Base-by-base conservation (phyloP, 345 rosid genomes). In the Citrus maxima region DNA sequence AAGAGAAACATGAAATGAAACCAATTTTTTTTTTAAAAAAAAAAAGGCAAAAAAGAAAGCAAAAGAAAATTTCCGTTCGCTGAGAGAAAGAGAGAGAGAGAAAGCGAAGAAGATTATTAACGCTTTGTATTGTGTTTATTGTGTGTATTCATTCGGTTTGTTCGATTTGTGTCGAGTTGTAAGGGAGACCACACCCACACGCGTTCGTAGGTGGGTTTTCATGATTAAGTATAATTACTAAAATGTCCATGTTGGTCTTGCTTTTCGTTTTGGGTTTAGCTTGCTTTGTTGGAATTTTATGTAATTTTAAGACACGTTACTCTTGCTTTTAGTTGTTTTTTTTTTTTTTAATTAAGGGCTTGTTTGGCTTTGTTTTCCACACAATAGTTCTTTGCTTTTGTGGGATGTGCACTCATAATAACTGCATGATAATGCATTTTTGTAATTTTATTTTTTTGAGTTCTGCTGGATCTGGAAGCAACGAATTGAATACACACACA, bases 131-230 rank as follows among this genome's bases (percentile, higher is more conserved):
- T 10, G 14, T 46, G 51, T 46, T 35, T 5, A 13, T 13, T 46
- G 3, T 10, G 51, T 46, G 51, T 12, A 46, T 46, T 81, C 38
- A 55, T 78, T 82, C 77, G 80, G 83, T 78, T 80, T 61, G 82
- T 80, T 79, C 67, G 81, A 77, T 82, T 79, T 72, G 67, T 67
- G 51, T 46, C 3, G 51, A 46, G 51, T 46, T 46, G 51, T 13
- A 6, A 35, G 37, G 37, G 73, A 80, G 80, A 77, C 72, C 25
- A 68, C 75, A 78, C 62, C 84, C 78, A 67, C 82, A 77, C 73
- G 80, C 73, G 85, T 82, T 79, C 83, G 72, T 25, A 62, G 83
- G 73, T 72, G 71, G 82, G 78, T 67, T 80, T 79, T 32, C 24
- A 73, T 76, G 22, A 68, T n/a, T 22, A 3, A 12, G 1, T 5